These are phyloP conservation scores for Typha latifolia DNA, from an alignment of 176 grass and related monocot genomes.

Conservation along the genomic window DNA sequence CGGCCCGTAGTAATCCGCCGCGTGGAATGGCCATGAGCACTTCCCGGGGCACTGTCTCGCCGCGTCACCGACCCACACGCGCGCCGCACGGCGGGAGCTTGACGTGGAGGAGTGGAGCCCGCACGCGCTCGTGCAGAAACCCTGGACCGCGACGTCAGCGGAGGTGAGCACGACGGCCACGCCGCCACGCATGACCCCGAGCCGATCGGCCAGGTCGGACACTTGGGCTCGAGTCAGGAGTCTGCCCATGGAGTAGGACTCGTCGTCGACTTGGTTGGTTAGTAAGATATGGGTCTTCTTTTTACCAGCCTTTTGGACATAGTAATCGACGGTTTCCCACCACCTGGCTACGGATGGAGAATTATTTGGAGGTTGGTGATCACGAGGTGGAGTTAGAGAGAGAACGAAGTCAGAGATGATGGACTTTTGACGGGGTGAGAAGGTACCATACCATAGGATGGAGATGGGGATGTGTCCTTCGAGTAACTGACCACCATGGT, in stretches of 20 bases:
- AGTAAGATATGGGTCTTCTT: slow-evolving; percentile 45
- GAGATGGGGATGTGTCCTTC: slow-evolving; percentile 61
- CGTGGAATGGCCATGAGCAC: slow-evolving; percentile 83
- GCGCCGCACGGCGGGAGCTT: slow-evolving; percentile 3
- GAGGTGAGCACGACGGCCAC: slow-evolving; percentile 72
- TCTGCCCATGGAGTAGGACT: slow-evolving; percentile 43
- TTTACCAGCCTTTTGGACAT: slow-evolving; percentile 48
- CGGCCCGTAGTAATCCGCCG: slow-evolving; percentile 26
- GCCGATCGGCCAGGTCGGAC: slow-evolving; percentile 39
- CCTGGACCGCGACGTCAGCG: slow-evolving; percentile 54
- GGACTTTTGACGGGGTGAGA: slow-evolving; percentile 56
- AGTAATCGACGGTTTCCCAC: slow-evolving; percentile 75
- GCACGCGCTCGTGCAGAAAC: slow-evolving; percentile 52
- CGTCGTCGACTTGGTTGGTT: slow-evolving; percentile 60
- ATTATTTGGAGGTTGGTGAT: background rate
- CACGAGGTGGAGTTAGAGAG: slow-evolving; percentile 44
- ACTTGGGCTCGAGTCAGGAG: slow-evolving; percentile 32
- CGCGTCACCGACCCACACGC: slow-evolving; percentile 70
- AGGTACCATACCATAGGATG: slow-evolving; percentile 77
- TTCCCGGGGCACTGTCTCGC: slow-evolving; percentile 55
- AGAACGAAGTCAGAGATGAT: slow-evolving; percentile 62
- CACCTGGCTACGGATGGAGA: slow-evolving; percentile 49
- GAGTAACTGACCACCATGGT: slow-evolving; percentile 55
- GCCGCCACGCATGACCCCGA: slow-evolving; percentile 52
- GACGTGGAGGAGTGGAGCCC: slow-evolving; percentile 32